These are phyloP conservation scores for Tetrapisispora fleetii DNA, from an alignment of 805 yeast genomes.

Conservation along the genomic window DNA sequence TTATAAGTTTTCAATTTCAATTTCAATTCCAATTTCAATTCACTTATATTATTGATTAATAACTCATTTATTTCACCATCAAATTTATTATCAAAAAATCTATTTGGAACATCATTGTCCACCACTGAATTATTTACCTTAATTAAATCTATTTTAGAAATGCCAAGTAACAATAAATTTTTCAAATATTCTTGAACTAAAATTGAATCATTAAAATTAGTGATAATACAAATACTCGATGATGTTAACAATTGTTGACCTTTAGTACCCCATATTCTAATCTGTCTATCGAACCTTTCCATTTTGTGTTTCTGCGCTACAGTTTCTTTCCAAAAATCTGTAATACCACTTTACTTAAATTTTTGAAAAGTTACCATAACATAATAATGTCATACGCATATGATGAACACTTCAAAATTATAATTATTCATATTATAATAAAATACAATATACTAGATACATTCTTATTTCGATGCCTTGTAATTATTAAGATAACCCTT, in stretches of 20 bases:
- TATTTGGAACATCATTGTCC: not conserved
- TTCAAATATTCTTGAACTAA: constrained; percentile 63
- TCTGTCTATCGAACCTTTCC: constrained; percentile 72
- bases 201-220: constrained; percentile 33
- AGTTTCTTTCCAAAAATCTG: too few relatives aligned
- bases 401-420: too few relatives aligned
- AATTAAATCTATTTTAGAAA: not conserved
- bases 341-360: too few relatives aligned
- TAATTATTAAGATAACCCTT: too few relatives aligned
- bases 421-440: too few relatives aligned
- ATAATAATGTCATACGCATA: too few relatives aligned
- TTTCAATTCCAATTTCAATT: not conserved
- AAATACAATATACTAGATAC: too few relatives aligned
- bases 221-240: constrained; percentile 53
- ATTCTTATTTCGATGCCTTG: too few relatives aligned
- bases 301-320: constrained; percentile 6
- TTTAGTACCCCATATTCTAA: constrained; percentile 71
- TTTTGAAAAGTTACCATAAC: too few relatives aligned
- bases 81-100: not conserved
- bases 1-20: not conserved
- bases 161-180: constrained; percentile 71
- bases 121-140: not conserved
- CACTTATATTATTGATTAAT: not conserved
- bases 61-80: not conserved
- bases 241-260: constrained; percentile 59